Base-by-base conservation (phyloP, 257 asterid genomes). In the Solanum commersonii region DNA sequence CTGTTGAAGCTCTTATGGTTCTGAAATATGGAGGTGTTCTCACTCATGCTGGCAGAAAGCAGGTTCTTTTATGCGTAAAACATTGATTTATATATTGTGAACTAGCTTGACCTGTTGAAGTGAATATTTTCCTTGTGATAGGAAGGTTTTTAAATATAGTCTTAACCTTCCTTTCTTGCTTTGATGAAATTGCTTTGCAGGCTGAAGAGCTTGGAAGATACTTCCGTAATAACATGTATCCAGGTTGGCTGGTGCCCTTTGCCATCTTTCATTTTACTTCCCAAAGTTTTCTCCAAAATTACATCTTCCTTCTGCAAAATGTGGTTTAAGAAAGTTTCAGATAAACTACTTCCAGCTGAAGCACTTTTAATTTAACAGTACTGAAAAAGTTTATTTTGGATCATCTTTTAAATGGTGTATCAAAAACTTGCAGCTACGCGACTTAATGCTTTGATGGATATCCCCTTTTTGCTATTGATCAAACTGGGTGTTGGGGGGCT, bases 21-120 rank as follows among this genome's bases (percentile, higher is more conserved):
- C 99, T 97, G 59, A 97, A 97, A 90, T 97, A 97, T 79, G 99
- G 99, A 25, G 99, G 99, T 89, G 99, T 97, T 90, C 99, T 97
- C 87, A 97, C 99, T 59, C 99, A 97, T 85, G 99, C 99, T 60
- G 99, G 99, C 87, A 91, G 99, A 91, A 97, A 95, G 89, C 99
- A 97, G 98, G 99, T 95, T 60, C 89, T 42, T 60, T 82, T 82
- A 49, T 49, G 86, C 44, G 4, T 49, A 31, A 49, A 46, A 46
- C 23, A 10, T 59, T 49, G 42, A 82, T 82, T 82, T 82, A 49
- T 31, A 49, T 82, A 46, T 49, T 33, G 31, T 49, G 44, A 49
- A 49, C 29, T 49, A 82, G 70, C 40, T 79, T 38, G 31, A 67
- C 70, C 44, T 29, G 70, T 49, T 82, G 70, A 49, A 82, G 86